Base-by-base conservation (phyloP, 345 rosid species). In the Eutrema japonicum region DNA sequence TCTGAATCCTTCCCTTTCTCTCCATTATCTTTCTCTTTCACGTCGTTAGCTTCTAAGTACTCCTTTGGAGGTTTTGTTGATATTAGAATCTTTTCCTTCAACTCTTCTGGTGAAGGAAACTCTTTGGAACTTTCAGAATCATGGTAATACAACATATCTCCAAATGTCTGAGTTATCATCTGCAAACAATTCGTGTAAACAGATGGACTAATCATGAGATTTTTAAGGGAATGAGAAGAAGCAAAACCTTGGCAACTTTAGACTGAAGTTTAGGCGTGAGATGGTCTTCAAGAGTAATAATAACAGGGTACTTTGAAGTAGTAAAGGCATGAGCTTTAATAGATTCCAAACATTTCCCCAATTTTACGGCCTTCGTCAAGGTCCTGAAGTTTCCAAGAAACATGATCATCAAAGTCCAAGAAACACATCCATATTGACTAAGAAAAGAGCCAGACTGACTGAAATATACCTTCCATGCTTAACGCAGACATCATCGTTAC, bases 381-480 rank as follows among this genome's bases (percentile, higher is more conserved):
- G 99, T 95, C 85, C 99, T 95, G 74, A 46, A 78, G 72, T 78
- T 64, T 18, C 22, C 22, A 18, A 18, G 22, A 18, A 33, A 79
- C 61, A 64, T 46, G 54, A 51, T 8, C 37, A 70, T 12, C 37
- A 35, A 7, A 5, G 33, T 55, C 46, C 22, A 48, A 30, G 40
- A 10, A 10, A 77, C 26, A 50, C 16, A 72, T 22, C 7, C 71
- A 66, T 55, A 38, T 7, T 32, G 4, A 63, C 3, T 16, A 66
- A 64, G 71, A 46, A 13, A 38, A 73, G 37, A 55, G 2, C 57
- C 37, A 8, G 41, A 56, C 0, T 56, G 41, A 56, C 0, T 56
- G 35, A 61, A 60, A 35, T n/a, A 70, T 77, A 95, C 99, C 99
- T 79, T 76, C 99, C 99, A 80, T 92, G 99, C 42, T 82, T 91